These are phyloP conservation scores for Penicillium griseofulvum DNA, from an alignment of 2,329 filamentous ascomycete species.

Conservation along the genomic window DNA sequence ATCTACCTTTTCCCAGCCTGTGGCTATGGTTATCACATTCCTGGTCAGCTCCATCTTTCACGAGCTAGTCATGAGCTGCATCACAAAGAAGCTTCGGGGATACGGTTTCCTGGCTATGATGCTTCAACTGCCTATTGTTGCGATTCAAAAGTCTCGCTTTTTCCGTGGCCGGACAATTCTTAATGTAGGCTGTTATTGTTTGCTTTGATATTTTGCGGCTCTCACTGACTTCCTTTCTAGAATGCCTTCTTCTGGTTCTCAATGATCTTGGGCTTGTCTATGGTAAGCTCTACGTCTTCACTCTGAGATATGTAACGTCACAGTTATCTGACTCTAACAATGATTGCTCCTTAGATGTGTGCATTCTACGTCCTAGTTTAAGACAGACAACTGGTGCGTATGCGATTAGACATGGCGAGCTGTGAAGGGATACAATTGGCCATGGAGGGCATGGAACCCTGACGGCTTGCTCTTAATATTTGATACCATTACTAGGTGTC, in stretches of 20 bases:
- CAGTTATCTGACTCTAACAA: background rate
- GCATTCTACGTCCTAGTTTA: constrained; percentile 57
- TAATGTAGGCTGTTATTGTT: constrained; percentile 53
- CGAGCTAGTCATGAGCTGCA: constrained; percentile 95
- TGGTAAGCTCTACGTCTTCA: constrained; percentile 55
- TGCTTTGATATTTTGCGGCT: background rate
- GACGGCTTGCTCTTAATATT: background rate
- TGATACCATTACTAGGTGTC: background rate
- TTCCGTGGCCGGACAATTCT: constrained; percentile 72
- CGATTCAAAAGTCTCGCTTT: constrained; percentile 77
- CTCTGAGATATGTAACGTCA: background rate
- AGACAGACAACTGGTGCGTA: background rate
- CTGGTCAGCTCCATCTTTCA: constrained; percentile 85
- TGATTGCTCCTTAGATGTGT: constrained; percentile 48
- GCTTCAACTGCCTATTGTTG: constrained; percentile 93
- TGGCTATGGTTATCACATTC: constrained; percentile 88
- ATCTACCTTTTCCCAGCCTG: constrained; percentile 68
- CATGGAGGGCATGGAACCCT: constrained; percentile 2
- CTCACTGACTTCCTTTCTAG: constrained; percentile 24
- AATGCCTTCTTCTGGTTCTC: constrained; percentile 89
- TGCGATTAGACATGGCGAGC: background rate
- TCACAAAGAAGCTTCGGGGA: constrained; percentile 91
- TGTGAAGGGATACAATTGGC: background rate
- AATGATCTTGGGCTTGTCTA: constrained; percentile 80
- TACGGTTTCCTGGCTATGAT: constrained; percentile 96